Conservation (phyloP, 2,329 filamentous ascomycete genomes). For the Fusarium multiceps region DNA sequence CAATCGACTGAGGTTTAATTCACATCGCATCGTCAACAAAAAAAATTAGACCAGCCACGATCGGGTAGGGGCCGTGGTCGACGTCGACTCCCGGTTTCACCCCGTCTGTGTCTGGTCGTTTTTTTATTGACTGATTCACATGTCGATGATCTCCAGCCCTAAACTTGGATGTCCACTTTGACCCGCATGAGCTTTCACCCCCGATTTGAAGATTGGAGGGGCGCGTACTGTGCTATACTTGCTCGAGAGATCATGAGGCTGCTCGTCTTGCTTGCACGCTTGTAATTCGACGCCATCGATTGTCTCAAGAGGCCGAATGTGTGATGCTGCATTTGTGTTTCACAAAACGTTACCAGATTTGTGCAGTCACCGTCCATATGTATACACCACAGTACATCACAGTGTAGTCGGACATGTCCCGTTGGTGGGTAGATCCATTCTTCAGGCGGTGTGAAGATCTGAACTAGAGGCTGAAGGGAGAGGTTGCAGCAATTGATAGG, state of each 20-base stretch:
- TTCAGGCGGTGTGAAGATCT: conserved; percentile 37
- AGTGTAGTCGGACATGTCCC: conserved; percentile 27
- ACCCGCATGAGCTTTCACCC: conserved; percentile 38
- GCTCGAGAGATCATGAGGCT: neutral
- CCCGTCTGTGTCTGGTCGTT: conserved; percentile 22
- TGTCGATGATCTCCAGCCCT: conserved; percentile 47
- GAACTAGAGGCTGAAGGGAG: conserved; percentile 3
- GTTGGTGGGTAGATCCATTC: conserved; percentile 35
- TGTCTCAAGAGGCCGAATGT: neutral
- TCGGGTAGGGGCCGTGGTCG: conserved; percentile 20
- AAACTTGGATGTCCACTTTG: conserved; percentile 34
- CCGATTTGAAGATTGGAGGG: conserved; percentile 21
- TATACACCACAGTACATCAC: neutral
- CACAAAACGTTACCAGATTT: neutral
- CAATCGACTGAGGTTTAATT: conserved; percentile 35
- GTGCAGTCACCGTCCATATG: neutral
- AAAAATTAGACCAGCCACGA: conserved; percentile 19
- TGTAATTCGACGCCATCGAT: conserved; percentile 8
- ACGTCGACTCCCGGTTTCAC: conserved; percentile 43
- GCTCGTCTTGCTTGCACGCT: conserved; percentile 9
- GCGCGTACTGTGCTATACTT: conserved; percentile 1
- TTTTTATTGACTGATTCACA: conserved; percentile 38
- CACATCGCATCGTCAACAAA: conserved; percentile 40
- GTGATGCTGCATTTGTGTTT: neutral
- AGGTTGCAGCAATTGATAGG: conserved; percentile 6